These are phyloP conservation scores for Lactifluus piperatus DNA, from an alignment of 768 basidiomycete genomes.

Conservation along the genomic window DNA sequence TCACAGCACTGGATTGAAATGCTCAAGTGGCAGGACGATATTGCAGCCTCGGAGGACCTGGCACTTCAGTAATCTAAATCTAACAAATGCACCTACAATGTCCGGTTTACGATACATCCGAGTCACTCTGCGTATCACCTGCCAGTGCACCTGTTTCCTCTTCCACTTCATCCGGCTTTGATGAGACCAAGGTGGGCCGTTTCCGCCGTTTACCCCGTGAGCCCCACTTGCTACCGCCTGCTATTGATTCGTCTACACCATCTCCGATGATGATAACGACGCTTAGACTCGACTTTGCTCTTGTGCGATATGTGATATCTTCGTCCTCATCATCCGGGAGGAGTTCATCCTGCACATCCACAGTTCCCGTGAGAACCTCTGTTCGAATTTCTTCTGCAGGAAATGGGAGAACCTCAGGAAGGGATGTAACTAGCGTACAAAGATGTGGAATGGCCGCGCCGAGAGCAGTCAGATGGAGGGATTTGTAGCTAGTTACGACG, in stretches of 20 bases:
- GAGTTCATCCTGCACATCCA: conserved; percentile 72
- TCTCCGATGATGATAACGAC: conserved; percentile 53
- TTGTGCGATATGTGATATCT: conserved; percentile 49
- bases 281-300: conserved; percentile 62
- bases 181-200: neutral
- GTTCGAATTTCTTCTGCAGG: conserved; percentile 50
- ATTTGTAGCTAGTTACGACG: conserved; percentile 48
- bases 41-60: neutral
- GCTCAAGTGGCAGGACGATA: neutral
- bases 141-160: neutral
- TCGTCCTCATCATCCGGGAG: conserved; percentile 69
- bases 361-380: conserved; percentile 58
- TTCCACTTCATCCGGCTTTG: neutral
- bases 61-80: neutral
- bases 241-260: conserved; percentile 38
- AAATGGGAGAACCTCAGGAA: conserved; percentile 68
- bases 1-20: neutral
- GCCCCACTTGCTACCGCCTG: conserved; percentile 18
- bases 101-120: neutral
- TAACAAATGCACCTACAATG: neutral
- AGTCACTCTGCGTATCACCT: neutral
- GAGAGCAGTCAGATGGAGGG: conserved; percentile 70
- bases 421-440: conserved; percentile 55
- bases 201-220: conserved; percentile 17
- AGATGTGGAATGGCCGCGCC: conserved; percentile 86